phyloP scores from a whole-genome alignment of 352 stramenopile species.

The Phytopythium oedochilum region DNA sequence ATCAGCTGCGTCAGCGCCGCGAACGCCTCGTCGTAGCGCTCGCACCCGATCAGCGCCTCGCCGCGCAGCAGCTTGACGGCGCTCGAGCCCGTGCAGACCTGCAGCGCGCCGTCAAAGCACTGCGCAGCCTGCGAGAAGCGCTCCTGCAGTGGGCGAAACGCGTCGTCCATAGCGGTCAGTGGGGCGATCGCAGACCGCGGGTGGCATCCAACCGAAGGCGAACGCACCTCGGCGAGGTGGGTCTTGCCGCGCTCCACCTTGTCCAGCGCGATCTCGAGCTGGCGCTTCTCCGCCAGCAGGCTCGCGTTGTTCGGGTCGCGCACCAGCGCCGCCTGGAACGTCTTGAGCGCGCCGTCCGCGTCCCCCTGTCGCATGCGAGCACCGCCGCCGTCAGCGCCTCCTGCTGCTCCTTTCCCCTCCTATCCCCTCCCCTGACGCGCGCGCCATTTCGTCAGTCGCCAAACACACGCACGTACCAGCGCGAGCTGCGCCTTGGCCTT shows the following conservation, averaged over 20 bases:
- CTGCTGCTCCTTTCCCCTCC: too few relatives aligned
- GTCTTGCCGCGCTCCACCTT: conserved; percentile 71
- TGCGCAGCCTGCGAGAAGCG: conserved; percentile 65
- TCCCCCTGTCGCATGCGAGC: too few relatives aligned
- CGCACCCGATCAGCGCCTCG: conserved; percentile 70
- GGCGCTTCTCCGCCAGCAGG: conserved; percentile 68
- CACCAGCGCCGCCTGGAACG: conserved; percentile 63
- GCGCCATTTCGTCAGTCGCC: too few relatives aligned
- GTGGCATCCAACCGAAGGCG: background rate
- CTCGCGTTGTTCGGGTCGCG: conserved; percentile 78
- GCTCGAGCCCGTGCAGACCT: conserved; percentile 64
- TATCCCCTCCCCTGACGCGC: too few relatives aligned
- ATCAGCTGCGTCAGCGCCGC: conserved; percentile 78
- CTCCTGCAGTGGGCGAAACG: conserved; percentile 18
- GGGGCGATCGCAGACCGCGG: too few relatives aligned
- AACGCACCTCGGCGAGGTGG: conserved; percentile 53
- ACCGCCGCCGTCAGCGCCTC: too few relatives aligned
- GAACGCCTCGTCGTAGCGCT: conserved; percentile 83
- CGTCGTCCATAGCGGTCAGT: background rate
- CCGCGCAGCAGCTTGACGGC: conserved; percentile 67
- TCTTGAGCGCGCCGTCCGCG: conserved; percentile 66
- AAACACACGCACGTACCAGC: conserved; percentile 49
- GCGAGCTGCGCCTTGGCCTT: conserved; percentile 87
- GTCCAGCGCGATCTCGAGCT: conserved; percentile 77
- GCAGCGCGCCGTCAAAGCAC: conserved; percentile 63